Evolutionary conservation across 2,329 filamentous ascomycete genomes (phyloP).

Genomic region (Neonectria magnoliae): DNA sequence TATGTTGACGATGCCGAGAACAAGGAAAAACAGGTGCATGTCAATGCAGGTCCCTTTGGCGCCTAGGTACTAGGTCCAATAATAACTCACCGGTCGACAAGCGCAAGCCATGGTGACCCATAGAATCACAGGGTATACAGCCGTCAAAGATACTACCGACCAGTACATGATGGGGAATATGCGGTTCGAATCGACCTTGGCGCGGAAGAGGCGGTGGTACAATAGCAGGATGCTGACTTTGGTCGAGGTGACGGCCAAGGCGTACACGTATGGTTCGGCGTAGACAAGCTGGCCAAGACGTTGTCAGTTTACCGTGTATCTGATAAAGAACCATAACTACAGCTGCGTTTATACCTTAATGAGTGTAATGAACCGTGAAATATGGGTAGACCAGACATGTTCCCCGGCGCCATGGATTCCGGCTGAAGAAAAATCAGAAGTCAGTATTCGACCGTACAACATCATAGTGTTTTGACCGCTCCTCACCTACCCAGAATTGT

Average conservation of each 20-base stretch:
- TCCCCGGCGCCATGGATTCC: conserved; percentile 24
- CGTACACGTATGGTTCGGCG: conserved; percentile 21
- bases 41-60: conserved; percentile 25
- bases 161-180: conserved; percentile 12
- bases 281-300: conserved; percentile 13
- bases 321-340: neutral
- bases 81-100: conserved; percentile 21
- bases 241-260: conserved; percentile 19
- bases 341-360: conserved; percentile 14
- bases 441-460: neutral
- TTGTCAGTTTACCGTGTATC: neutral
- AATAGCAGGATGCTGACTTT: conserved; percentile 25
- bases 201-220: conserved; percentile 24
- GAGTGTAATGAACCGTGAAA: conserved; percentile 14
- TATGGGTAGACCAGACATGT: conserved; percentile 20
- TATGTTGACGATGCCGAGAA: conserved; percentile 29
- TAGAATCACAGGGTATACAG: conserved; percentile 18
- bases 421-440: neutral
- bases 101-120: conserved; percentile 27
- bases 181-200: conserved; percentile 19
- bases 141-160: conserved; percentile 2
- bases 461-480: neutral
- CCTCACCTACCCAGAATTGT: conserved; percentile 18
- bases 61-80: conserved; percentile 26
- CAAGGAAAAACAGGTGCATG: conserved; percentile 21